These are phyloP conservation scores for Boletus rubescentipes DNA, from an alignment of 768 basidiomycete genomes.

Conservation along the genomic window DNA sequence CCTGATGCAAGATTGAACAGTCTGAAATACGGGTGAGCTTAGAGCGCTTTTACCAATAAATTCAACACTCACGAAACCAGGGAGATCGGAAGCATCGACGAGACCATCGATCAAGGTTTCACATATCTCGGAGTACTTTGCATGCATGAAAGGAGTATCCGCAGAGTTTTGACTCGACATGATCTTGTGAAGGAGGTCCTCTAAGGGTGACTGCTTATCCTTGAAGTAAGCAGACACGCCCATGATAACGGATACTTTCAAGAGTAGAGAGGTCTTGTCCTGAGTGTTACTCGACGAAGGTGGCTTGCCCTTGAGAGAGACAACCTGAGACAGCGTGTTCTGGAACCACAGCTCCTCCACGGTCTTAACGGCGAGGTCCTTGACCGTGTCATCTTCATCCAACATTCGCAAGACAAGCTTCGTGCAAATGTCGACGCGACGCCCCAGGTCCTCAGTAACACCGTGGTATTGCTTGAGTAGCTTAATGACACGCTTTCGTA, in stretches of 20 bases:
- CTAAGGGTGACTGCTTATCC: conserved; percentile 80
- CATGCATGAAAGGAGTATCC: conserved; percentile 53
- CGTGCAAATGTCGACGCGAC: conserved; percentile 77
- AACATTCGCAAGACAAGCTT: conserved; percentile 80
- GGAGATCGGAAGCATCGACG: conserved; percentile 80
- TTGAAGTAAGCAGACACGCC: conserved; percentile 78
- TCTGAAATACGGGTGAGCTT: conserved; percentile 41
- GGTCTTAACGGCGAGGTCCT: conserved; percentile 87
- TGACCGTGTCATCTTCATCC: conserved; percentile 94
- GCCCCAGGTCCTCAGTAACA: conserved; percentile 55
- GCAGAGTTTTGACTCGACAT: conserved; percentile 67
- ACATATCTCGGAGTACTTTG: conserved; percentile 77
- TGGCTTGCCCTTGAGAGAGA: conserved; percentile 40
- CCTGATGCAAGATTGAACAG: conserved; percentile 78
- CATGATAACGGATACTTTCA: conserved; percentile 82
- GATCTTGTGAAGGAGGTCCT: conserved; percentile 82
- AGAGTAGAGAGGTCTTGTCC: conserved; percentile 55
- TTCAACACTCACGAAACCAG: conserved; percentile 62
- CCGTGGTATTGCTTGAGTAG: conserved; percentile 80
- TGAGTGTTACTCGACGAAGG: conserved; percentile 32
- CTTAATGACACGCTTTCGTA: conserved; percentile 95
- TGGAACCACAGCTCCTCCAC: conserved; percentile 92
- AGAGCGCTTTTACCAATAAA: not conserved
- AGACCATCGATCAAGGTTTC: conserved; percentile 84
- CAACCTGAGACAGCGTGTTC: conserved; percentile 28